Conservation (phyloP, 2,329 filamentous ascomycete genomes). For the Sordariomycetes sp. region DNA sequence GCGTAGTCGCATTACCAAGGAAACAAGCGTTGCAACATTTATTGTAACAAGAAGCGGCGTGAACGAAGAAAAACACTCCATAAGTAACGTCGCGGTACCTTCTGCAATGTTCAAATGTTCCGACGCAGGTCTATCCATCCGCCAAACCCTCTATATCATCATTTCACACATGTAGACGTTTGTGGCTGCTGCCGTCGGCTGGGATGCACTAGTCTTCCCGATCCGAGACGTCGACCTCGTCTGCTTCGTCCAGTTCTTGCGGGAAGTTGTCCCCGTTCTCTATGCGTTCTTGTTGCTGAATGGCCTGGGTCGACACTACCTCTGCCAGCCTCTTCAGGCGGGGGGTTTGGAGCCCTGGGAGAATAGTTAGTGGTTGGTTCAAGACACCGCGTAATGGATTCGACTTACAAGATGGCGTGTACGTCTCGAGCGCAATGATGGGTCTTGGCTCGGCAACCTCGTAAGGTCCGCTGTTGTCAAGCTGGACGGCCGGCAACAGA, state of each 20-base stretch:
- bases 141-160: constrained; percentile 1
- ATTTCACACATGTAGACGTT: no score
- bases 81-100: no score
- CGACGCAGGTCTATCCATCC: no score
- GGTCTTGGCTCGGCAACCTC: constrained; percentile 95
- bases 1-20: no score
- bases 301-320: constrained; percentile 93
- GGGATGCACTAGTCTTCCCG: constrained; percentile 13
- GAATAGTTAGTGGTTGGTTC: not conserved
- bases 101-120: no score
- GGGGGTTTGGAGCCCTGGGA: constrained; percentile 84
- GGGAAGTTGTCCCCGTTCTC: constrained; percentile 42
- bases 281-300: constrained; percentile 86
- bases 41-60: no score
- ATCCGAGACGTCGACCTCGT: constrained; percentile 41
- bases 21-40: no score
- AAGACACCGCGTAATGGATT: constrained; percentile 15
- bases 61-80: no score
- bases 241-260: constrained; percentile 40
- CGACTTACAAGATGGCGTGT: constrained; percentile 86
- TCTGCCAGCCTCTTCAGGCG: constrained; percentile 93
- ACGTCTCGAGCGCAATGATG: constrained; percentile 94
- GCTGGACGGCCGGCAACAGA: constrained; percentile 87
- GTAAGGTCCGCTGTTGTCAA: constrained; percentile 98
- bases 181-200: no score